Evolutionary conservation across 2,329 filamentous ascomycete genomes (phyloP).

Genomic region (Colletotrichum trifolii): DNA sequence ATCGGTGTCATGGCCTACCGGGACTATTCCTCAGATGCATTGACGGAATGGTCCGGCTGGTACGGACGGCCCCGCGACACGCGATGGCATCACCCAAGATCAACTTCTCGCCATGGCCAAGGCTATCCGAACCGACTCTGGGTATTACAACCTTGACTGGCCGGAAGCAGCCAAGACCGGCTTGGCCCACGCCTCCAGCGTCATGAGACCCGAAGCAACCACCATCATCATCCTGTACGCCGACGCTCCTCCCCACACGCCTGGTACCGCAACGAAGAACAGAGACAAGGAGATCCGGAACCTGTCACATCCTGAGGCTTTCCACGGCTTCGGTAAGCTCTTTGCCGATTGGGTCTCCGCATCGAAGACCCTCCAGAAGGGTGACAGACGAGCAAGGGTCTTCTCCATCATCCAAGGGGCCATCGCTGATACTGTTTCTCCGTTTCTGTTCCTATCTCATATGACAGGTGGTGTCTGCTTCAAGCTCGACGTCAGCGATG

Average conservation of each 20-base stretch:
- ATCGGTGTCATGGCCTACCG: conserved; percentile 63
- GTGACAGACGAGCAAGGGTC: conserved; percentile 54
- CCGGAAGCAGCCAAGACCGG: conserved; percentile 62
- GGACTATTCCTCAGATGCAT: conserved; percentile 51
- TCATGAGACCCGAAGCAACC: conserved; percentile 59
- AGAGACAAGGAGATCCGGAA: conserved; percentile 17
- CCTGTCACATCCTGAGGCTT: conserved; percentile 7
- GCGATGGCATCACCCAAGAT: conserved; percentile 42
- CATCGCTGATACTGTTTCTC: conserved; percentile 40
- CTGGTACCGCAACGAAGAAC: conserved; percentile 30
- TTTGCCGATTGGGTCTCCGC: conserved; percentile 59
- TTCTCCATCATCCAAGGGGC: conserved; percentile 52
- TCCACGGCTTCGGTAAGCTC: conserved; percentile 47
- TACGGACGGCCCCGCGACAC: conserved; percentile 39
- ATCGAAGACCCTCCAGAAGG: conserved; percentile 46
- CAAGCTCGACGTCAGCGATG: conserved; percentile 39
- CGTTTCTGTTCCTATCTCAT: conserved; percentile 55
- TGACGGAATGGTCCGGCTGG: conserved; percentile 63
- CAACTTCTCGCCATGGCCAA: conserved; percentile 49
- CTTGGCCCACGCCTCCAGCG: conserved; percentile 56
- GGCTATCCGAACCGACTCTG: conserved; percentile 46
- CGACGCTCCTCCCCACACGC: conserved; percentile 59
- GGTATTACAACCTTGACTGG: conserved; percentile 49
- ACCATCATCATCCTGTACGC: conserved; percentile 62
- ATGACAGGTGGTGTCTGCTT: conserved; percentile 56